phyloP scores from a whole-genome alignment of 23 red algal genomes.

The Gracilaria vermiculophylla region DNA sequence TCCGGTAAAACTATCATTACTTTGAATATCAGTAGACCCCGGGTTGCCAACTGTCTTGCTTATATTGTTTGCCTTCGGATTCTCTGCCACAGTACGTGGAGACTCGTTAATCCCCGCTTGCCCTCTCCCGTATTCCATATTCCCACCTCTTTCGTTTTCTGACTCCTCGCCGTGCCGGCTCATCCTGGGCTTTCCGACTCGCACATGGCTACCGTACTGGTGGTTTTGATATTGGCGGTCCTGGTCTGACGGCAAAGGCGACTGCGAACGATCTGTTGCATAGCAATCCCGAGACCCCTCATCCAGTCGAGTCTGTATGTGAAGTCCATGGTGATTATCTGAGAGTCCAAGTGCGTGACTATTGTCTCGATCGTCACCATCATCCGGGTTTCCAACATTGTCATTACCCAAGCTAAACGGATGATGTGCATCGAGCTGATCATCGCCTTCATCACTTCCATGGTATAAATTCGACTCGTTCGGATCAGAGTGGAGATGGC shows the following conservation, averaged over 20 bases:
- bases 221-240: neutral
- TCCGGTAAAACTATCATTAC: neutral
- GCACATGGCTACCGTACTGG: neutral
- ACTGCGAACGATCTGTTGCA: neutral
- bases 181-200: neutral
- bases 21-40: neutral
- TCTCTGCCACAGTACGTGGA: neutral
- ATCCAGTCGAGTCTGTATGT: neutral
- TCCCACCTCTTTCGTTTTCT: neutral
- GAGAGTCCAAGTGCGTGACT: neutral
- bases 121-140: neutral
- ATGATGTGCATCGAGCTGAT: neutral
- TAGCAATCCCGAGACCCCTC: neutral
- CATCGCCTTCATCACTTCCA: constrained; percentile 1
- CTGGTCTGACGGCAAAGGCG: neutral
- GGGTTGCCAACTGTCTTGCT: neutral
- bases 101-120: neutral
- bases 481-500: neutral
- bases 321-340: neutral
- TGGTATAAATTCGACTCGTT: neutral
- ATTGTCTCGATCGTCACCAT: neutral
- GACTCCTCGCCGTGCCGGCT: neutral
- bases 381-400: neutral
- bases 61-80: neutral
- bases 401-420: neutral